Percentiles rank a stretch among this genome's conserved stretches.
These are phyloP conservation scores for Lolium rigidum DNA, from an alignment of 176 grass and related monocot genomes.

Conservation along the genomic window DNA sequence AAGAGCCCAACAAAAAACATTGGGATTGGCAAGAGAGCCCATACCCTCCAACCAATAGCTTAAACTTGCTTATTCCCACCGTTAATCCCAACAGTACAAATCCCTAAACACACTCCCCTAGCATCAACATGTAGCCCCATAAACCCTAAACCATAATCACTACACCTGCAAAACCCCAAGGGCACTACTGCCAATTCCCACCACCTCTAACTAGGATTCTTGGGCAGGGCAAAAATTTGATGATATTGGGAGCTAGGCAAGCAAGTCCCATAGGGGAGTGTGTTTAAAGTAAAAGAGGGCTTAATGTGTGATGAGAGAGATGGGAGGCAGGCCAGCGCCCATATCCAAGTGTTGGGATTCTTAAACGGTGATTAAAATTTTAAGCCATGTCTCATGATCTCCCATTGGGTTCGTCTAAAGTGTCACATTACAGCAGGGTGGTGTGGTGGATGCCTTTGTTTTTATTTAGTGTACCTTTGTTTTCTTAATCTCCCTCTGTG, in stretches of 20 bases:
- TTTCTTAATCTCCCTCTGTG: conserved; percentile 3
- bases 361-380: conserved; percentile 62
- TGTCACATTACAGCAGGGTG: conserved; percentile 17
- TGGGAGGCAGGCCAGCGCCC: conserved; percentile 44
- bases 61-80: conserved; percentile 26
- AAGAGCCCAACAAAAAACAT: conserved; percentile 38
- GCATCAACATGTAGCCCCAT: not conserved
- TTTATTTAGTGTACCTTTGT: conserved; percentile 38
- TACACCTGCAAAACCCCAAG: not conserved
- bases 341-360: conserved; percentile 86
- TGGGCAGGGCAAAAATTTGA: conserved; percentile 69
- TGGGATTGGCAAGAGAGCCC: conserved; percentile 44
- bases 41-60: conserved; percentile 39
- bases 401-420: conserved; percentile 42
- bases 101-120: conserved; percentile 33
- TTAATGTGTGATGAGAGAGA: conserved; percentile 42
- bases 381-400: not conserved
- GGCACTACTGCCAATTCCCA: conserved; percentile 26
- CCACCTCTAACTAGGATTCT: conserved; percentile 38
- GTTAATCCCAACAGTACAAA: conserved; percentile 67
- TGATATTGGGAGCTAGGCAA: conserved; percentile 69
- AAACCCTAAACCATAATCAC: conserved; percentile 1
- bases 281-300: conserved; percentile 90
- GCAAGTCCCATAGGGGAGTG: conserved; percentile 63
- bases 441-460: conserved; percentile 49